Conservation (phyloP, 305 asterid genomes). For the Solanum aculeatissimum region DNA sequence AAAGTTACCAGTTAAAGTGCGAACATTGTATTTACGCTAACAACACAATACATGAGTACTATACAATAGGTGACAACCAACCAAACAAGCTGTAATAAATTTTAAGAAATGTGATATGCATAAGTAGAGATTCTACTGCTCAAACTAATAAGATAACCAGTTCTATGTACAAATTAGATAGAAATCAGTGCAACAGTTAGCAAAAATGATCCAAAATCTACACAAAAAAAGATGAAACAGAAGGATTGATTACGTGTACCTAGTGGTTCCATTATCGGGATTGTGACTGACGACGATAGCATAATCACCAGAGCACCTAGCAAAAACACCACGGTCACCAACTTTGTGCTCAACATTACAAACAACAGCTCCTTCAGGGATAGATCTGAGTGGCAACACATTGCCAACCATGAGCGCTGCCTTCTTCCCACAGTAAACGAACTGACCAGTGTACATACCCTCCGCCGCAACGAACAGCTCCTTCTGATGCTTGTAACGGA, state of each 20-base stretch:
- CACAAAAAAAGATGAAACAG: background rate
- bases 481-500: conserved; percentile 89
- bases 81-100: background rate
- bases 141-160: background rate
- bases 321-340: conserved; percentile 86
- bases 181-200: background rate
- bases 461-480: conserved; percentile 89
- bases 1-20: too few species aligned
- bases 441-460: conserved; percentile 82
- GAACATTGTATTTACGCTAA: background rate
- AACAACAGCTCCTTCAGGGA: conserved; percentile 88
- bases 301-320: conserved; percentile 89
- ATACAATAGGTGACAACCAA: background rate
- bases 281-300: conserved; percentile 89
- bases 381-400: conserved; percentile 72
- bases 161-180: background rate
- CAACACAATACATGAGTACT: background rate
- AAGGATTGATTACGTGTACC: conserved; percentile 21
- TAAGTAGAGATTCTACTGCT: background rate
- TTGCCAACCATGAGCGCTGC: conserved; percentile 74
- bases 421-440: conserved; percentile 82
- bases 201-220: background rate
- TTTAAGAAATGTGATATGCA: background rate
- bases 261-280: conserved; percentile 80
- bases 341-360: conserved; percentile 93